Base-by-base conservation (phyloP, 805 yeast genomes). In the Maudiozyma barnettii region DNA sequence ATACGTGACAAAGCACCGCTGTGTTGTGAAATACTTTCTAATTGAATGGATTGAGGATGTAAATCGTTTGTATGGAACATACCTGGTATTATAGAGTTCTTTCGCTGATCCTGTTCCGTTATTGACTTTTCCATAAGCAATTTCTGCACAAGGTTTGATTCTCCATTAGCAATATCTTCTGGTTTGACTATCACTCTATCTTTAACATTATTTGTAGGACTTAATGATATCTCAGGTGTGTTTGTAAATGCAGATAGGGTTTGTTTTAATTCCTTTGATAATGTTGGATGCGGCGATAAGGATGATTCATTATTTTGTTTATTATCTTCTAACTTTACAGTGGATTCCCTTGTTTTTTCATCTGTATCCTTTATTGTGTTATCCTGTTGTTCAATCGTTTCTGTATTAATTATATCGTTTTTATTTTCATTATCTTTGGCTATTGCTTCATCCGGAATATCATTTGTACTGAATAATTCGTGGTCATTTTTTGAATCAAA, bases 401-500 rank as follows among this genome's bases (percentile, higher is more conserved):
- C 38, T 18, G 20, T 35, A 16, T 12, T 35, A 8, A 2, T 16
- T 35, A 35, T 35, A 14, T 35, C 38, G 7, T 26, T 26, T 12
- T 9, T 26, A 26, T 26, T 12, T 6, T 12, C 8, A 26, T 26
- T 26, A 9, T 26, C 30, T 12, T 44, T 47, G 7, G 19, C 19
- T 10, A 50, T 45, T 7, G 46, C 12, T 2, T 41, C 52, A 18
- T 45, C 43, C 20, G 49, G 29, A 9, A 56, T 46, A 16, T 54
- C 56, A 46, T 50, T 43, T 3, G 56, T 45, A 19, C 53, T 41
- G 22, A 55, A 54, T 29, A 58, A 31, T 21, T 56, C 56, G 37
- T 53, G 44, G 33, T 64, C 67, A 46, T 59, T 52, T 48, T 62
- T 62, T 13, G 61, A 53, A 46, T 64, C 64, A 41, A 65, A 55